Conservation (phyloP, 805 yeast species). For the Brettanomyces bruxellensis region DNA sequence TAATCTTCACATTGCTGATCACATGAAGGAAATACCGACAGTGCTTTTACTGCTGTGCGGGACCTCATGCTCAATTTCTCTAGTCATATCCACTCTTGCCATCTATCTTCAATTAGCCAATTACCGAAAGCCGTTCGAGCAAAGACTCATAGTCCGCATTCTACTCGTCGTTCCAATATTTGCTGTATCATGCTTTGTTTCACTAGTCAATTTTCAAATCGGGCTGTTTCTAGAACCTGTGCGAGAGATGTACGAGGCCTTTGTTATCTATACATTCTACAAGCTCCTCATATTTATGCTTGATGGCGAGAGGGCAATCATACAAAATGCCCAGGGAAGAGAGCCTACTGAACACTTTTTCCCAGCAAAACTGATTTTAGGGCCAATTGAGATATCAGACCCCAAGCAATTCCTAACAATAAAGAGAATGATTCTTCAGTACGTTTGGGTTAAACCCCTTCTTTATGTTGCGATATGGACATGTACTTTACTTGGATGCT, state of each 20-base stretch:
- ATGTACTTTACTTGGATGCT: slow-evolving; percentile 38
- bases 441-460: slow-evolving; percentile 89
- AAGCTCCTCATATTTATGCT: slow-evolving; percentile 70
- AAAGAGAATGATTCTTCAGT: slow-evolving; percentile 83
- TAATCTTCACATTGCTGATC: too few species aligned
- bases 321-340: slow-evolving; percentile 50
- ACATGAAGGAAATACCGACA: slow-evolving; percentile 4
- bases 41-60: slow-evolving; percentile 17
- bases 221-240: slow-evolving; percentile 58
- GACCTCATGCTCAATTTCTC: slow-evolving; percentile 18
- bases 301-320: slow-evolving; percentile 88
- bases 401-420: slow-evolving; percentile 69
- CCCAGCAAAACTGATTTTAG: slow-evolving; percentile 37
- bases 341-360: slow-evolving; percentile 63
- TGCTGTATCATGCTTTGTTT: slow-evolving; percentile 58
- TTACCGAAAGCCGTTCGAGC: slow-evolving; percentile 85
- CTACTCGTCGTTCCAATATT: slow-evolving; percentile 75
- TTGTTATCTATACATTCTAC: slow-evolving; percentile 90
- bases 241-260: slow-evolving; percentile 89
- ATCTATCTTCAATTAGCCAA: slow-evolving; percentile 51
- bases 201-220: slow-evolving; percentile 36
- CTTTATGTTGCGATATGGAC: slow-evolving; percentile 49
- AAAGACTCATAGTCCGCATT: slow-evolving; percentile 75
- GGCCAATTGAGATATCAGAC: slow-evolving; percentile 73
- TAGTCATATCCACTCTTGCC: slow-evolving; percentile 33